A percentile compares a stretch with the other conserved stretches of the same genome.
phyloP scores from a whole-genome alignment of 148 eudicot genomes.

The Dysphania ambrosioides region DNA sequence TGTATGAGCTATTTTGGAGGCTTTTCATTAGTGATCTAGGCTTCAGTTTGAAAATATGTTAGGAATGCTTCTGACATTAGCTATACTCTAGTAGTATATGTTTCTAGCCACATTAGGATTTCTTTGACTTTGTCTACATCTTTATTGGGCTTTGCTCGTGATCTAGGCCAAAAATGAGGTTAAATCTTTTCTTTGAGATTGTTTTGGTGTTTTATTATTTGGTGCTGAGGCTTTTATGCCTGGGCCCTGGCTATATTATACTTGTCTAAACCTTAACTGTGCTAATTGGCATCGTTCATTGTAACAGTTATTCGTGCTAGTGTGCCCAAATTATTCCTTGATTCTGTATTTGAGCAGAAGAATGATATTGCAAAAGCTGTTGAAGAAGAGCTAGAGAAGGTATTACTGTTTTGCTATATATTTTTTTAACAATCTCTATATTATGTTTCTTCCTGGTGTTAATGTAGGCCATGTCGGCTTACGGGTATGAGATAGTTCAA shows the following conservation, averaged over 20 bases:
- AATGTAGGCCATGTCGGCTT: slow-evolving; percentile 69
- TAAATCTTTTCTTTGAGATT: background rate
- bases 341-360: slow-evolving; percentile 67
- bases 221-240: background rate
- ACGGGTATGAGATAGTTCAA: slow-evolving; percentile 77
- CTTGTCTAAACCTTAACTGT: background rate
- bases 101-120: no score
- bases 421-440: background rate
- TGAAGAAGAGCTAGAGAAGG: slow-evolving; percentile 71
- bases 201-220: background rate
- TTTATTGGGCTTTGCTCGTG: background rate
- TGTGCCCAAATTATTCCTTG: slow-evolving; percentile 59
- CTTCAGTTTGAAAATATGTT: background rate
- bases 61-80: background rate
- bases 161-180: background rate
- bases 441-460: slow-evolving; percentile 8
- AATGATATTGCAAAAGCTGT: slow-evolving; percentile 79
- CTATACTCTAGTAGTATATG: no score
- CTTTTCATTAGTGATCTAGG: background rate
- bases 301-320: slow-evolving; percentile 60
- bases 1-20: background rate
- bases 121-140: background rate
- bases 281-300: slow-evolving; percentile 5
- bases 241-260: background rate
- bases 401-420: slow-evolving; percentile 13